A percentile compares a stretch with the other conserved stretches of the same genome.
These are phyloP conservation scores for Suillus brevipes DNA, from an alignment of 768 basidiomycete species.

Conservation along the genomic window DNA sequence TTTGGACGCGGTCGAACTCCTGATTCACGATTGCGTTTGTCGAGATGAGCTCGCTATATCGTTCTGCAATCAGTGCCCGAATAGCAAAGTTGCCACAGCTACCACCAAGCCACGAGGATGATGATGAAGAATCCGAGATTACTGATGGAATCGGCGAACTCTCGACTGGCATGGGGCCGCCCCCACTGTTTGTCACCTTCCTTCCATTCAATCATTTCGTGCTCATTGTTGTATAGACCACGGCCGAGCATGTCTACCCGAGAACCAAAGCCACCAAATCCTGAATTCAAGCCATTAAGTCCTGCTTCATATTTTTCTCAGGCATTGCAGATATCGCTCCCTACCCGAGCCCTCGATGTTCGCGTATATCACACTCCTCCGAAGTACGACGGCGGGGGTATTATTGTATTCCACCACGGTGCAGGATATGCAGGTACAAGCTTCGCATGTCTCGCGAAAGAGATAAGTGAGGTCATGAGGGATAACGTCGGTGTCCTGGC, in stretches of 20 bases:
- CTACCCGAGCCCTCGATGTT: conserved; percentile 59
- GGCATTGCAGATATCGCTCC: conserved; percentile 75
- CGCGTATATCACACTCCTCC: conserved; percentile 86
- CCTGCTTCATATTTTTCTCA: conserved; percentile 74
- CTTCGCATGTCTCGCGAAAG: conserved; percentile 90
- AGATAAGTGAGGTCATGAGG: conserved; percentile 56
- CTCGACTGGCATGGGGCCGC: conserved; percentile 60
- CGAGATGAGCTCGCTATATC: conserved; percentile 69
- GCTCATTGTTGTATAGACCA: conserved; percentile 13
- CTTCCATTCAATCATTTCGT: conserved; percentile 16
- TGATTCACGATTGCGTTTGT: conserved; percentile 1
- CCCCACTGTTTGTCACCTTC: conserved; percentile 52
- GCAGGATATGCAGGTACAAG: conserved; percentile 89
- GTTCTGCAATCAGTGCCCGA: conserved; percentile 74
- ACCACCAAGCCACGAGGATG: conserved; percentile 45
- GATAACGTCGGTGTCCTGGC: conserved; percentile 82
- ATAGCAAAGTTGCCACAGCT: conserved; percentile 70
- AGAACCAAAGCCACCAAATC: conserved; percentile 46
- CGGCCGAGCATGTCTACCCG: conserved; percentile 27
- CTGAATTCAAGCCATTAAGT: conserved; percentile 75
- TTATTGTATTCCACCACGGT: conserved; percentile 93
- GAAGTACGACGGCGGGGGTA: conserved; percentile 44
- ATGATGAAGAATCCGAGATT: conserved; percentile 51
- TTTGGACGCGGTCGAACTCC: conserved; percentile 3
- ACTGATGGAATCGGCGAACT: conserved; percentile 61